These are phyloP conservation scores for Pistacia integerrima DNA, from an alignment of 345 rosid genomes.

Conservation along the genomic window DNA sequence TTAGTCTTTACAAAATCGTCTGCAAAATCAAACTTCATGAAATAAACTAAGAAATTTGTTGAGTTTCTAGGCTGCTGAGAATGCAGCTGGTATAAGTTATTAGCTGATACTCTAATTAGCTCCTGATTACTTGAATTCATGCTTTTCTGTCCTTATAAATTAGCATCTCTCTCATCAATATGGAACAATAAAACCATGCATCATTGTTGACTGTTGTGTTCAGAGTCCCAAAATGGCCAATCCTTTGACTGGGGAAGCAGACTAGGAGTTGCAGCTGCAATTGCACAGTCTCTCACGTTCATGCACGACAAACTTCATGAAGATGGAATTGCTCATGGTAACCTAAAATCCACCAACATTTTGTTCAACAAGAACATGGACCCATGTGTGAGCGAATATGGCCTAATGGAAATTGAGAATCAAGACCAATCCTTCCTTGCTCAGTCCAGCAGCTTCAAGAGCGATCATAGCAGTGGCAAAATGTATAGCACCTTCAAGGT, in stretches of 20 bases:
- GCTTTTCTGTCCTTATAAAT: neutral
- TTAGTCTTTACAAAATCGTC: neutral
- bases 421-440: slow-evolving; percentile 26
- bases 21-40: neutral
- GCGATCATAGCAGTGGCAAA: neutral
- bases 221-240: slow-evolving; percentile 44
- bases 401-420: slow-evolving; percentile 41
- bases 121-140: neutral
- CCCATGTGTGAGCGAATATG: slow-evolving; percentile 60
- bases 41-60: neutral
- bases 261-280: slow-evolving; percentile 38
- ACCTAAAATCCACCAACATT: slow-evolving; percentile 62
- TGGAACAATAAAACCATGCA: neutral
- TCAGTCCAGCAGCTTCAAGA: slow-evolving; percentile 15
- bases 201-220: slow-evolving; percentile 8
- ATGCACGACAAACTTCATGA: slow-evolving; percentile 44
- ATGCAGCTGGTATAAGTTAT: neutral
- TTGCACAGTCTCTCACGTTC: slow-evolving; percentile 46
- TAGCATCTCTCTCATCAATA: neutral
- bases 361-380: slow-evolving; percentile 51
- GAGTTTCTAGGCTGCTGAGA: neutral
- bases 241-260: slow-evolving; percentile 57
- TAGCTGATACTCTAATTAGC: neutral
- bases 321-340: slow-evolving; percentile 60
- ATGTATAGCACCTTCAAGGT: slow-evolving; percentile 28